Base-by-base conservation (phyloP, 2,329 filamentous ascomycete species). In the Penicillium glabrum region DNA sequence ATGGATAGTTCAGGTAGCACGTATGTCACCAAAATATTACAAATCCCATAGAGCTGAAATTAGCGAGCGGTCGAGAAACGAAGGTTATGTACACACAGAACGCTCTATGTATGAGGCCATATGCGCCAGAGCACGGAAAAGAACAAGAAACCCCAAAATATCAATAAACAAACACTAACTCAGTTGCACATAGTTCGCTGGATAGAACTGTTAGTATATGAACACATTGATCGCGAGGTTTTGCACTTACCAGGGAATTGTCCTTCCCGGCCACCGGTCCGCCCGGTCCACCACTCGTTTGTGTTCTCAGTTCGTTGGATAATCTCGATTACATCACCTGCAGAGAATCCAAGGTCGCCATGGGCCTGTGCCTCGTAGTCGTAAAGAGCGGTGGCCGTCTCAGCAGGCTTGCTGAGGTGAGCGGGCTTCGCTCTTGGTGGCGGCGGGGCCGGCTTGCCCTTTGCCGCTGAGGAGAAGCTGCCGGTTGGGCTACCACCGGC, bases 271-370 rank as follows among this genome's bases (percentile, higher is more conserved):
- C 89, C 91, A 57, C 89, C 82, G 53, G 96, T 72, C 71, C 86
- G 90, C 37, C 95, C 95, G 9, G 83, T 88, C 95, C 95, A 99
- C 95, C 95, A 99, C 75, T 99, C 95, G 66, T 99, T 98, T 51
- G 91, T 88, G 68, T 96, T 97, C 61, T 84, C 82, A n/a, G 91
- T 96, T 64, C 90, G 84, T 58, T 82, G 83, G 2, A 95, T 74
- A 65, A 99, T 93, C 74, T 98, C 93, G 68, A 99, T 98, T 5
- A 89, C 79, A 60, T 99, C 95, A 5, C 93, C 93, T 0, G 91
- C 86, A 19, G 83, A 84, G 78, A 99, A 99, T 68, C 90, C 96
- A 61, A 99, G 79, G 72, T 99, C 95, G 3, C 93, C 93, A 62
- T 96, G 92, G 1, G 93, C 93, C 72, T 98, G 93, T 6, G 95